Percentiles rank a stretch among this genome's conserved stretches.
These are phyloP conservation scores for Adansonia digitata DNA, from an alignment of 345 rosid species.

Conservation along the genomic window DNA sequence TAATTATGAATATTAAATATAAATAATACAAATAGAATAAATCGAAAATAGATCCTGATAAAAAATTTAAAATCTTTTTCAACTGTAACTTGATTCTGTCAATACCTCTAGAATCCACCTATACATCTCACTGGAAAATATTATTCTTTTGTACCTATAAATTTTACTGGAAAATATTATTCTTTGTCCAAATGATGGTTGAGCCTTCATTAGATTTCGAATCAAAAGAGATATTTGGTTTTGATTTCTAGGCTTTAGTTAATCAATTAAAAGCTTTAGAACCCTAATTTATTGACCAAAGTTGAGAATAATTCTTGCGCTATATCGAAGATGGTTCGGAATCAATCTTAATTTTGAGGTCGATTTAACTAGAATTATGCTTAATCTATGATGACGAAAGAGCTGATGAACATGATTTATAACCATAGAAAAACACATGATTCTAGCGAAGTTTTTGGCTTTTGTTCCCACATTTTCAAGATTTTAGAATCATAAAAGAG, in stretches of 20 bases:
- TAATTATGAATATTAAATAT: too few relatives aligned
- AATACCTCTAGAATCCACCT: too few relatives aligned
- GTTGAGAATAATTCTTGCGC: slow-evolving; percentile 18
- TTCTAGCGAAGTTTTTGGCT: slow-evolving; percentile 50
- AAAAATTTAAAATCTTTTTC: too few relatives aligned
- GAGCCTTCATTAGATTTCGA: slow-evolving; percentile 32
- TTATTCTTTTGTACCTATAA: too few relatives aligned
- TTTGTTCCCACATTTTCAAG: slow-evolving; percentile 30
- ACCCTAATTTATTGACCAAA: slow-evolving; percentile 19
- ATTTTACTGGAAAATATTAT: slow-evolving; percentile 22
- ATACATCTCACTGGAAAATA: too few relatives aligned
- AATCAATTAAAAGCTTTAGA: not conserved
- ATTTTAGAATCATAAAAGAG: slow-evolving; percentile 9
- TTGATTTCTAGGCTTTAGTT: not conserved
- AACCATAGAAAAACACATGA: slow-evolving; percentile 26
- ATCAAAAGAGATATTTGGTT: slow-evolving; percentile 21
- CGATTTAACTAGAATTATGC: slow-evolving; percentile 14
- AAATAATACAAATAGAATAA: too few relatives aligned
- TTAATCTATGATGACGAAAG: slow-evolving; percentile 18
- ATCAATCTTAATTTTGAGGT: slow-evolving; percentile 18
- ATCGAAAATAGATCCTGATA: too few relatives aligned
- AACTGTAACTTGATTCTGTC: too few relatives aligned
- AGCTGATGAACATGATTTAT: slow-evolving; percentile 16
- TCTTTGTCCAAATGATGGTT: slow-evolving; percentile 32
- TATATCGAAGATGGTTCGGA: slow-evolving; percentile 17